Evolutionary conservation across 805 yeast genomes (phyloP).

Genomic region (Yarrowia sp.): DNA sequence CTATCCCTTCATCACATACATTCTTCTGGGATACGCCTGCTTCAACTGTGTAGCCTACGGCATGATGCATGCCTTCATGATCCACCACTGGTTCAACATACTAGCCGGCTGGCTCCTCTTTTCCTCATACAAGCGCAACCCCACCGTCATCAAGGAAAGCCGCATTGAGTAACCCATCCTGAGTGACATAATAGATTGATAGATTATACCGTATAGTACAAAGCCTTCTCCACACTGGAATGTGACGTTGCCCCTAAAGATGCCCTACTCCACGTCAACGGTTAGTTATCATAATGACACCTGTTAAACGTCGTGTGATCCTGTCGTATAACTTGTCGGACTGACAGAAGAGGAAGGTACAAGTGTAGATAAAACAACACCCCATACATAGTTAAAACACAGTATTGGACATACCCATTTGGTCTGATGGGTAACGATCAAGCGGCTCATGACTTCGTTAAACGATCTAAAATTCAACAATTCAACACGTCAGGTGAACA

Average conservation of each 20-base stretch:
- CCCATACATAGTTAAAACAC: too few relatives aligned
- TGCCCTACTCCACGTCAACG: not conserved
- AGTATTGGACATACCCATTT: too few relatives aligned
- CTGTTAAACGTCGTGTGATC: not conserved
- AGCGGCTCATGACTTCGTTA: too few relatives aligned
- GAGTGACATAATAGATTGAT: slow-evolving; percentile 9
- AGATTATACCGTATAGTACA: not conserved
- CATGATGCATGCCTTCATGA: slow-evolving; percentile 80
- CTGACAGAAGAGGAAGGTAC: too few relatives aligned
- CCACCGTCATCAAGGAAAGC: slow-evolving; percentile 3
- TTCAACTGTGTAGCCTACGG: slow-evolving; percentile 74
- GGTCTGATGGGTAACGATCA: too few relatives aligned
- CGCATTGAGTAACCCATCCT: slow-evolving; percentile 26
- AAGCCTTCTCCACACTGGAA: not conserved
- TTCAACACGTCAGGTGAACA: too few relatives aligned
- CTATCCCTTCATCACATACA: slow-evolving; percentile 47
- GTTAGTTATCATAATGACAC: not conserved
- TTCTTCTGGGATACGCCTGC: slow-evolving; percentile 61
- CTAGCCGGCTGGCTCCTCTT: slow-evolving; percentile 48
- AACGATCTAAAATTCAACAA: too few relatives aligned
- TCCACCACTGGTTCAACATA: slow-evolving; percentile 77
- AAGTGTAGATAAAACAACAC: too few relatives aligned
- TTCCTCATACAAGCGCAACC: slow-evolving; percentile 16
- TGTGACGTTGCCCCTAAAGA: not conserved
- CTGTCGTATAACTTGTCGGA: not conserved